Evolutionary conservation across 345 rosid genomes (phyloP).

Genomic region (Linum lewisii): DNA sequence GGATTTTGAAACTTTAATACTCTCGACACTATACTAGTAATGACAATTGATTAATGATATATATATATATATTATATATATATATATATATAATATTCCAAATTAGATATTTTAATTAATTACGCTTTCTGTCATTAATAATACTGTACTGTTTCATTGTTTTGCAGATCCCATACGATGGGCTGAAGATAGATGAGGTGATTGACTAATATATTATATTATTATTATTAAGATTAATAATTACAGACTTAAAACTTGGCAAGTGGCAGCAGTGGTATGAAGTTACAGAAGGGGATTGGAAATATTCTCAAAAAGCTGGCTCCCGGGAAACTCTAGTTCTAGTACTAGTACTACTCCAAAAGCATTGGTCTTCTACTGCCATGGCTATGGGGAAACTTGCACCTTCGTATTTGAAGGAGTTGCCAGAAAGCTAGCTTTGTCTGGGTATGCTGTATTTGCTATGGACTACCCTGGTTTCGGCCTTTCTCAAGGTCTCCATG

Average conservation of each 20-base stretch:
- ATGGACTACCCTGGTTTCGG: constrained; percentile 98
- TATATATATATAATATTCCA: too few species aligned
- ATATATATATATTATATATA: too few species aligned
- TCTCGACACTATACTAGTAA: too few species aligned
- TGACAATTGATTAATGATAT: too few species aligned
- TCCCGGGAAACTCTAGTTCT: constrained; percentile 7
- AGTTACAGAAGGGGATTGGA: constrained; percentile 18
- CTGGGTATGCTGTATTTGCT: constrained; percentile 80
- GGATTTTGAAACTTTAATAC: too few species aligned
- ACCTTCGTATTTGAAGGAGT: constrained; percentile 25
- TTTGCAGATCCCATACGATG: constrained; percentile 16
- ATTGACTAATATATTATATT: neutral
- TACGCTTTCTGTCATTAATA: neutral
- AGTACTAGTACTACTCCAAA: constrained; percentile 1
- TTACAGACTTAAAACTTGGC: too few species aligned
- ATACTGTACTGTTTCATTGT: neutral
- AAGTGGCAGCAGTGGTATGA: constrained; percentile 14
- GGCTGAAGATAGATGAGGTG: constrained; percentile 19
- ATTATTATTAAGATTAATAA: too few species aligned
- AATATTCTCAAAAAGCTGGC: constrained; percentile 21
- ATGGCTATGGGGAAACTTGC: constrained; percentile 25
- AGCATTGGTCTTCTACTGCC: constrained; percentile 22
- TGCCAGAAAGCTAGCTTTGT: constrained; percentile 74
- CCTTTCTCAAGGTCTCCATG: constrained; percentile 85
- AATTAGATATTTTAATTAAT: too few species aligned